Base-by-base conservation (phyloP, 164 flowering plant species). In the Tetracentron sinense region DNA sequence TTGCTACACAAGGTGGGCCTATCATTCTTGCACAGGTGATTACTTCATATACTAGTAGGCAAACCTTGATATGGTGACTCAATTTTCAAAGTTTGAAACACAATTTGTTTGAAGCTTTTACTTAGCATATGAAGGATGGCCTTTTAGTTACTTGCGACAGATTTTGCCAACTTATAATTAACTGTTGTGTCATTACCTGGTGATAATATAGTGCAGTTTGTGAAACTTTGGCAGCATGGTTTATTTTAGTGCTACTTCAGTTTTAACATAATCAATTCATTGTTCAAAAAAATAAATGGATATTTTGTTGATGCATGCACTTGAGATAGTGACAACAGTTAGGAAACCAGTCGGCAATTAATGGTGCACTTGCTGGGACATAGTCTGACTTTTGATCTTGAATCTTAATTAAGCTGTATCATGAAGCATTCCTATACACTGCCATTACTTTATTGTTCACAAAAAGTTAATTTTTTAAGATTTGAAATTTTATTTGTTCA, bases 1-100 rank as follows among this genome's bases (percentile, higher is more conserved):
- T 74, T 75, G 83, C 84, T 54, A 66, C 90, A 29, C 83, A 85
- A 73, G 87, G 87, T 26, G 90, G 87, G n/a, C 90, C 90, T 29
- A 80, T 83, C 61, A 85, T 85, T 66, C 78, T 83, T 15, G 73
- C 87, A 15, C 90, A 85, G 85, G 85, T 81, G 33, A 52, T 59
- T 64, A 8, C 35, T 60, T 62, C 54, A 10, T 60, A 50, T 27
- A 12, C 16, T n/a, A n/a, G 29, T 27, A 44, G 57, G 61, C n/a
- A 72, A 54, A 19, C 48, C 60, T 35, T 47, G 33, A 7, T 46
- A 30, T 20, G 26, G 58, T 51, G 33, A 48, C 58, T 16, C 28
- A 33, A 23, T 63, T 29, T 27, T 19, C 16, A 20, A n/a, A 28
- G 53, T 44, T 42, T 38, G 38, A 62, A 33, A 14, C 21, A 27